Evolutionary conservation across 1,284 basidiomycete genomes (phyloP).

Genomic region (Ustilago crameri): DNA sequence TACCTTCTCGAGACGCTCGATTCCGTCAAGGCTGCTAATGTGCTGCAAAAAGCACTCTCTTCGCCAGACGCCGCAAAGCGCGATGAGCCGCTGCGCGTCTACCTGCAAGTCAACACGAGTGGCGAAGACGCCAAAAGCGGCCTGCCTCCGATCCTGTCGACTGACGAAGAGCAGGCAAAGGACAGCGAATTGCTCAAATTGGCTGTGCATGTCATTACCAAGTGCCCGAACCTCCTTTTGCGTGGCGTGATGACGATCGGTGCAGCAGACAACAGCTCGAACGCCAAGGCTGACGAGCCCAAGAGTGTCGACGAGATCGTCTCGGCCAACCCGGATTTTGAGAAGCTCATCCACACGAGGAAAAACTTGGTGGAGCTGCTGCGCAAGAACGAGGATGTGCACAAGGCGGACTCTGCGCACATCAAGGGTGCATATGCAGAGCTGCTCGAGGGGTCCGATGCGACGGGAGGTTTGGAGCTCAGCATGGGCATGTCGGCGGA

Average conservation of each 20-base stretch:
- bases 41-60: constrained; percentile 82
- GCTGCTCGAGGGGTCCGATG: constrained; percentile 50
- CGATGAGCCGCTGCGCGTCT: constrained; percentile 76
- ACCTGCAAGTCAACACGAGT: constrained; percentile 94
- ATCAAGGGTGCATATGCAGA: constrained; percentile 38
- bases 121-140: constrained; percentile 91
- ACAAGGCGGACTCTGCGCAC: constrained; percentile 20
- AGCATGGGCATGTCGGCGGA: constrained; percentile 99
- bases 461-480: constrained; percentile 76
- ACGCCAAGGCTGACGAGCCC: constrained; percentile 73
- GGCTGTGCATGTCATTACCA: constrained; percentile 77
- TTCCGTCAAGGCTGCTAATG: constrained; percentile 82
- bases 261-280: constrained; percentile 70
- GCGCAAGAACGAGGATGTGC: constrained; percentile 19
- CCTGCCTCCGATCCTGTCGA: constrained; percentile 73
- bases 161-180: constrained; percentile 44
- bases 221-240: constrained; percentile 80
- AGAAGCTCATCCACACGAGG: constrained; percentile 76
- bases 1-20: constrained; percentile 90
- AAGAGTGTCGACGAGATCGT: constrained; percentile 71
- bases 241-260: constrained; percentile 98
- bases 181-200: constrained; percentile 73
- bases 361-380: constrained; percentile 72
- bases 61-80: constrained; percentile 68
- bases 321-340: constrained; percentile 85